A percentile compares a stretch with the other conserved stretches of the same genome.
phyloP scores from a whole-genome alignment of 495 filamentous ascomycete species.

The Corynascus novoguineensis region DNA sequence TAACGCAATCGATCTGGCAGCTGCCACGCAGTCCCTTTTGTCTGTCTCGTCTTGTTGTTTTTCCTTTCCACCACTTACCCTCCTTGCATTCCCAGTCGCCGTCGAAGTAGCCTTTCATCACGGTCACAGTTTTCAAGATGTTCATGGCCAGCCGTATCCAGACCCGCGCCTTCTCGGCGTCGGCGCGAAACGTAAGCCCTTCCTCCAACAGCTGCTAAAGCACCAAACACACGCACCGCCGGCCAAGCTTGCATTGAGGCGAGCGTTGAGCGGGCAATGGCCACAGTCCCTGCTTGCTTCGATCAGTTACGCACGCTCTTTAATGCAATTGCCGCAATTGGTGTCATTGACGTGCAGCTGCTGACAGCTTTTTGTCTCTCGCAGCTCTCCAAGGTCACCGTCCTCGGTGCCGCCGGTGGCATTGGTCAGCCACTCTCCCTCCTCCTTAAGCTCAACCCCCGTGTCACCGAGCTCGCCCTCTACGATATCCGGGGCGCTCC shows the following conservation, averaged over 20 bases:
- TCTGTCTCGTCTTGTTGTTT: constrained; percentile 7
- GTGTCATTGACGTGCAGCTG: constrained; percentile 25
- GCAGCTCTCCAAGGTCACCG: constrained; percentile 92
- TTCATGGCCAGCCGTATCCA: constrained; percentile 75
- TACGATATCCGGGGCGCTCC: constrained; percentile 96
- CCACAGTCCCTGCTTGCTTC: not conserved
- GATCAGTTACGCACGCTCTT: not conserved
- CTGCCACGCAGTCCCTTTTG: constrained; percentile 10
- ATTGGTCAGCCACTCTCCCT: constrained; percentile 98
- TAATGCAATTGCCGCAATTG: constrained; percentile 8
- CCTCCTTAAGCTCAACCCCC: constrained; percentile 95
- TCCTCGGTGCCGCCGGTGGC: constrained; percentile 92
- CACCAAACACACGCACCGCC: not conserved
- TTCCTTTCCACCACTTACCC: constrained; percentile 14
- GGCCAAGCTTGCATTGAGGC: too few relatives aligned
- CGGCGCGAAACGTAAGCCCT: constrained; percentile 71
- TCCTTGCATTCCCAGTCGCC: not conserved
- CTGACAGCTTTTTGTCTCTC: constrained; percentile 4
- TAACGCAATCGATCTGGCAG: constrained; percentile 18
- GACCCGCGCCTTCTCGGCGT: constrained; percentile 89
- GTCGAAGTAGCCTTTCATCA: constrained; percentile 1
- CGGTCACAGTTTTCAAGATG: constrained; percentile 50
- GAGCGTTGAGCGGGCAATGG: too few relatives aligned
- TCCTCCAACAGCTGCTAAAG: not conserved
- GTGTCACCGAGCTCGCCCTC: constrained; percentile 82